A percentile compares a stretch with the other conserved stretches of the same genome.
phyloP scores from a whole-genome alignment of 1,139 yeast genomes.

The Candida freyschussii region DNA sequence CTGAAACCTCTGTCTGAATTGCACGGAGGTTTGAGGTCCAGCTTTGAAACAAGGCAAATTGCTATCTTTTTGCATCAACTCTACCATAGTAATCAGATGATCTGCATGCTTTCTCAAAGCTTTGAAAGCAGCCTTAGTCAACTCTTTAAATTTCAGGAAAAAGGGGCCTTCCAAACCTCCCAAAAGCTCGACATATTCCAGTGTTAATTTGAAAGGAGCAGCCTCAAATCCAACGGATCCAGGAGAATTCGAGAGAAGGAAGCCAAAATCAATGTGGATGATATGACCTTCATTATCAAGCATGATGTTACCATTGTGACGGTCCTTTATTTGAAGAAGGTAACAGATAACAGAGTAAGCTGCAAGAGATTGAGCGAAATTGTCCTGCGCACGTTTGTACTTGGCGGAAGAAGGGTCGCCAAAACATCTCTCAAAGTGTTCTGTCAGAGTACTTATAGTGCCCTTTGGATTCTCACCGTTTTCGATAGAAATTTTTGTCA shows the following conservation, averaged over 20 bases:
- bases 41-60: slow-evolving; percentile 85
- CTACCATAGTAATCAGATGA: slow-evolving; percentile 74
- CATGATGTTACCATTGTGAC: slow-evolving; percentile 96
- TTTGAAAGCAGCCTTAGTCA: slow-evolving; percentile 69
- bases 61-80: slow-evolving; percentile 89
- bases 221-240: slow-evolving; percentile 97
- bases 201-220: slow-evolving; percentile 89
- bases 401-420: slow-evolving; percentile 52
- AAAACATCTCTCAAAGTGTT: slow-evolving; percentile 70
- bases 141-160: slow-evolving; percentile 51
- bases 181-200: slow-evolving; percentile 78
- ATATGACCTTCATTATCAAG: slow-evolving; percentile 92
- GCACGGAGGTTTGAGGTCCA: slow-evolving; percentile 77
- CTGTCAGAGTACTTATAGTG: slow-evolving; percentile 63
- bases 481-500: slow-evolving; percentile 67
- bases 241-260: slow-evolving; percentile 85
- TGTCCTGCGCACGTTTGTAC: slow-evolving; percentile 70
- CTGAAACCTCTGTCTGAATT: slow-evolving; percentile 76
- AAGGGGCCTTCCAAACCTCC: slow-evolving; percentile 69
- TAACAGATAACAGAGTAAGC: slow-evolving; percentile 87
- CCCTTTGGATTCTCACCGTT: slow-evolving; percentile 66
- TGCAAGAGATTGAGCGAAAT: slow-evolving; percentile 81
- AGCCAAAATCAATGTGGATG: slow-evolving; percentile 94
- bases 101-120: slow-evolving; percentile 68
- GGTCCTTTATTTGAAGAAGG: slow-evolving; percentile 83